phyloP scores from a whole-genome alignment of 352 stramenopile species.

The Blastocystis sp. region DNA sequence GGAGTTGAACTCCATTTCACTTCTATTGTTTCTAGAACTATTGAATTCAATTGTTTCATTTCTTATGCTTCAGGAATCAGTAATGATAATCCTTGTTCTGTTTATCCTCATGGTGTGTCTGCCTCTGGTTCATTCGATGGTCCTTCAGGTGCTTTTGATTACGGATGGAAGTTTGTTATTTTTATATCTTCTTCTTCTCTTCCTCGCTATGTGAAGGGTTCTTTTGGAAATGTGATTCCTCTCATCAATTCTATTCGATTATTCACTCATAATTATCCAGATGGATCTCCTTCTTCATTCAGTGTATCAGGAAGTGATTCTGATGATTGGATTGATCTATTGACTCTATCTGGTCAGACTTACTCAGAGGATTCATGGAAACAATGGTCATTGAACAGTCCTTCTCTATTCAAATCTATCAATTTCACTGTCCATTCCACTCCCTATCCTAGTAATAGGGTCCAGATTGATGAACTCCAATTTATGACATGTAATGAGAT shows the following conservation, averaged over 20 bases:
- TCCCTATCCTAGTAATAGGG: too few species aligned
- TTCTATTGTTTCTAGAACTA: too few species aligned
- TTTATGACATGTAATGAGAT: too few species aligned
- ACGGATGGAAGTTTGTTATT: not conserved
- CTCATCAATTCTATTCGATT: not conserved
- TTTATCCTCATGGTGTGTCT: not conserved
- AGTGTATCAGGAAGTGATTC: not conserved
- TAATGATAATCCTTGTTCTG: not conserved
- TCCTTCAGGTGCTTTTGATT: not conserved
- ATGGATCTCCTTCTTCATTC: not conserved
- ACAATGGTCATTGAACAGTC: too few species aligned
- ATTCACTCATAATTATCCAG: not conserved
- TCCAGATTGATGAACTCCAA: too few species aligned
- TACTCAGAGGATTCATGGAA: too few species aligned
- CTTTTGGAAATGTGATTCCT: not conserved
- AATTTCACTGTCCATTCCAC: too few species aligned
- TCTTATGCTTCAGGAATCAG: not conserved
- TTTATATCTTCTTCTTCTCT: not conserved
- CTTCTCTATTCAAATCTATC: too few species aligned
- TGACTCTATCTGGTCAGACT: too few species aligned
- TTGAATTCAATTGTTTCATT: not conserved
- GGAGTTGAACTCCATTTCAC: constrained; percentile 8
- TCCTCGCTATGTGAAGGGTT: not conserved
- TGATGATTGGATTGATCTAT: too few species aligned
- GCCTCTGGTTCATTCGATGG: not conserved